phyloP scores from a whole-genome alignment of 73 alveolate species.

The Paraurostyla sp. region DNA sequence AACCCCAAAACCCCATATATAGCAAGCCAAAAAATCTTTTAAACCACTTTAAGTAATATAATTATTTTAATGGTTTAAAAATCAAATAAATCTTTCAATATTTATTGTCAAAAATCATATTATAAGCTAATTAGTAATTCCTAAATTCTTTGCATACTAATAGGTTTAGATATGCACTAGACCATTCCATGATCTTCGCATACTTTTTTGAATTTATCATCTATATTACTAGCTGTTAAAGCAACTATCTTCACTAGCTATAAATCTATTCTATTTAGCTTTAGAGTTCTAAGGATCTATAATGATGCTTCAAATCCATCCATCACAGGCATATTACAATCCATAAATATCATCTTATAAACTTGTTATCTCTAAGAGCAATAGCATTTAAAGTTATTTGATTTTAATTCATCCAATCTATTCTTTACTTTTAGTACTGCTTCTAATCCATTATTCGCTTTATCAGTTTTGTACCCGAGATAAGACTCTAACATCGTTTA shows the following conservation, averaged over 20 bases:
- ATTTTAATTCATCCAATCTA: background rate
- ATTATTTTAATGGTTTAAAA: too few relatives aligned
- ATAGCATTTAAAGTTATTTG: background rate
- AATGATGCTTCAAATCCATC: background rate
- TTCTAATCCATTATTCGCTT: background rate
- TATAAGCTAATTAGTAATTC: too few relatives aligned
- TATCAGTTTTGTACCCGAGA: background rate
- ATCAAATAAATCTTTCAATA: too few relatives aligned
- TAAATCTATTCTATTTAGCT: background rate
- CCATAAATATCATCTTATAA: conserved; percentile 16
- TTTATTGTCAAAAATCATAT: too few relatives aligned
- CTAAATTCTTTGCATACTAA: too few relatives aligned
- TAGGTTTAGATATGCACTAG: background rate
- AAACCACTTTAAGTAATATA: too few relatives aligned
- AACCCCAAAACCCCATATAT: too few relatives aligned
- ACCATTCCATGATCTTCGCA: background rate
- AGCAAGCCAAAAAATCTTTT: too few relatives aligned
- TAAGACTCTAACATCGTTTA: background rate
- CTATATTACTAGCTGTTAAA: conserved; percentile 6
- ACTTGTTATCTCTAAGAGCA: too few relatives aligned
- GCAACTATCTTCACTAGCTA: background rate
- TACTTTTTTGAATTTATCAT: background rate
- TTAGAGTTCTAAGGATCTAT: background rate
- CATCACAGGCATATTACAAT: conserved; percentile 12
- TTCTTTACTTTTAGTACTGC: background rate